Conservation (phyloP, 2,329 filamentous ascomycete species). For the Thelonectria rubi region DNA sequence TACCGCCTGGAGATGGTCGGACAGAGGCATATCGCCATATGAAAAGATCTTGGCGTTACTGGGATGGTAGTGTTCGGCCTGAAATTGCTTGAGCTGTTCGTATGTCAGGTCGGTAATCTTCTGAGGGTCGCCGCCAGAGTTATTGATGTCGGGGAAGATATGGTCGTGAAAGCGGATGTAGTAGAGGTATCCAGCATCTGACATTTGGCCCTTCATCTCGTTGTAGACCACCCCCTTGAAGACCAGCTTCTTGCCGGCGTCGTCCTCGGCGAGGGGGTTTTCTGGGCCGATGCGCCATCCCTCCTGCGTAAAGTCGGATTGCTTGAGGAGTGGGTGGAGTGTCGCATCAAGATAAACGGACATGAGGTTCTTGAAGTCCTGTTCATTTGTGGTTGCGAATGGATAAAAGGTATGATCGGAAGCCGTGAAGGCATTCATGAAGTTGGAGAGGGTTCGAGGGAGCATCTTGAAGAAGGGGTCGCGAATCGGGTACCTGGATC, state of each 20-base stretch:
- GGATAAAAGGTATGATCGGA: constrained; percentile 97
- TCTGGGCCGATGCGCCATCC: constrained; percentile 96
- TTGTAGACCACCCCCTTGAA: constrained; percentile 99
- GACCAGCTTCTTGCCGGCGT: constrained; percentile 74
- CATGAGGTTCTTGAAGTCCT: constrained; percentile 96
- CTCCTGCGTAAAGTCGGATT: constrained; percentile 94
- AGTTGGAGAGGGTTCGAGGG: constrained; percentile 96
- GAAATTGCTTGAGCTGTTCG: constrained; percentile 86
- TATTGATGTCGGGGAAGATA: constrained; percentile 93
- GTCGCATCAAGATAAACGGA: constrained; percentile 97
- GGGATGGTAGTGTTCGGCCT: constrained; percentile 93
- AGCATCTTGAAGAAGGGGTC: constrained; percentile 99
- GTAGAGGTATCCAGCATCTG: constrained; percentile 93
- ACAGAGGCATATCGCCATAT: constrained; percentile 90
- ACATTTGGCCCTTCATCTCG: constrained; percentile 99
- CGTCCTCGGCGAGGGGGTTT: constrained; percentile 72
- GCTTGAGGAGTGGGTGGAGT: constrained; percentile 85
- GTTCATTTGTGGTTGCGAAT: constrained; percentile 94
- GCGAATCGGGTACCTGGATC: constrained; percentile 86
- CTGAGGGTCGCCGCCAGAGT: constrained; percentile 94
- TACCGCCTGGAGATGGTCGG: constrained; percentile 81
- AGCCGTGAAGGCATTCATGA: constrained; percentile 99
- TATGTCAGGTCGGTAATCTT: constrained; percentile 97
- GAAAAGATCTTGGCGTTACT: constrained; percentile 97
- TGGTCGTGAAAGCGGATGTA: constrained; percentile 96